phyloP scores from a whole-genome alignment of 1,284 basidiomycete species.

The Marasmius fiardii region DNA sequence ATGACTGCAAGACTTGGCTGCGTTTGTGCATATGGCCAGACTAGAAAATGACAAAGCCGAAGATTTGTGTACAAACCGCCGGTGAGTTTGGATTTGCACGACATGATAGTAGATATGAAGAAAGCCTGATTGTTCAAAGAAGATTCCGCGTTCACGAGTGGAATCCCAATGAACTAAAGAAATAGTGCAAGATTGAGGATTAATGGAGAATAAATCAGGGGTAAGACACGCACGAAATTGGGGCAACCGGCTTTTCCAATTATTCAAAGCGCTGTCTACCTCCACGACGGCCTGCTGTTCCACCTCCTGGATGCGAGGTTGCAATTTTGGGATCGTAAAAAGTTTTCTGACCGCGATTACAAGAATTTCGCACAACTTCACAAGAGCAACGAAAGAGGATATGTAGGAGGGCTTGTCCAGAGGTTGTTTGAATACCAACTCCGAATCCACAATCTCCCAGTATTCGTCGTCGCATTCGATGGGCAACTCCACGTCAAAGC shows the following conservation, averaged over 20 bases:
- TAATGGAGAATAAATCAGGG: too few relatives aligned
- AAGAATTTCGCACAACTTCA: background rate
- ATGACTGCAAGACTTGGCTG: background rate
- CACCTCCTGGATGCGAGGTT: background rate
- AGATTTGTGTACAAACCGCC: background rate
- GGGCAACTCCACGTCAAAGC: background rate
- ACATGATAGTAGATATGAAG: background rate
- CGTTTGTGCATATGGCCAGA: background rate
- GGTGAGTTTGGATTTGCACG: slow-evolving; percentile 1
- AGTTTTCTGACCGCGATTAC: background rate
- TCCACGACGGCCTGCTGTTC: background rate
- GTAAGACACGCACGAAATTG: background rate
- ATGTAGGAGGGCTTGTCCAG: background rate
- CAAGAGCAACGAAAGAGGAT: background rate
- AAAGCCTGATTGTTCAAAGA: slow-evolving; percentile 3
- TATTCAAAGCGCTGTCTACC: background rate
- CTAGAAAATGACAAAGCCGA: background rate
- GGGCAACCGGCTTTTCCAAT: background rate
- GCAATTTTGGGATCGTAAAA: background rate
- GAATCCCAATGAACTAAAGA: slow-evolving; percentile 2
- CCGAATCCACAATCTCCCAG: background rate
- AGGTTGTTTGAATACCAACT: background rate
- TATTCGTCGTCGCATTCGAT: slow-evolving; percentile 4
- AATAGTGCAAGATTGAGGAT: background rate
- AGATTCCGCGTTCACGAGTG: background rate